These are phyloP conservation scores for Rhodotorula diobovata DNA, from an alignment of 768 basidiomycete species.

Conservation along the genomic window DNA sequence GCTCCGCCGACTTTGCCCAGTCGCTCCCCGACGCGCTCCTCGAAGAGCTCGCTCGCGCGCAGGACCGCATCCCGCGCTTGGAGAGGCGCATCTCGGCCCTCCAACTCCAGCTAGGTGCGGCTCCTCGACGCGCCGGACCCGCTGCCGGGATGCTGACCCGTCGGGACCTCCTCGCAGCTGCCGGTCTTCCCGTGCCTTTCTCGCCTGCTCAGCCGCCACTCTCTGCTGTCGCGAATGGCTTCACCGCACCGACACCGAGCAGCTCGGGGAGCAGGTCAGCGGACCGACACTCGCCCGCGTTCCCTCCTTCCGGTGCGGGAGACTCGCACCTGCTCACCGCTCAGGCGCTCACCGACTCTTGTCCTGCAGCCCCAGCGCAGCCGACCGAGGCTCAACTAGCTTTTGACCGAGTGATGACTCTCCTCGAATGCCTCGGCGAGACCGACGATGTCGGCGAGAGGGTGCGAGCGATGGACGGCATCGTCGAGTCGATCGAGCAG, in stretches of 20 bases:
- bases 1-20: no score
- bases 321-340: neutral
- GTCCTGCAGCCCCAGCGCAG: neutral
- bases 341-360: no score
- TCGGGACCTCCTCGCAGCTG: slow-evolving; percentile 46
- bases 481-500: slow-evolving; percentile 64
- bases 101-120: slow-evolving; percentile 55
- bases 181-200: slow-evolving; percentile 16
- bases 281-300: neutral
- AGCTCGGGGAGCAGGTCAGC: neutral
- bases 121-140: no score
- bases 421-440: neutral
- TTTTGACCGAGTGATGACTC: neutral
- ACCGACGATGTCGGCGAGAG: neutral
- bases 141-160: neutral
- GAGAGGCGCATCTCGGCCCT: slow-evolving; percentile 47
- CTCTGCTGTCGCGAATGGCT: neutral
- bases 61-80: neutral
- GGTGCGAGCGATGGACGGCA: slow-evolving; percentile 34
- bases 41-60: neutral
- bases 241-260: neutral
- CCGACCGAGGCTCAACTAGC: neutral
- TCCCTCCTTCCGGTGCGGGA: neutral
- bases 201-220: neutral
- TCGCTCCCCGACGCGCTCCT: neutral